Conservation (phyloP, 2,329 filamentous ascomycete genomes). For the Exophiala dermatitidis region DNA sequence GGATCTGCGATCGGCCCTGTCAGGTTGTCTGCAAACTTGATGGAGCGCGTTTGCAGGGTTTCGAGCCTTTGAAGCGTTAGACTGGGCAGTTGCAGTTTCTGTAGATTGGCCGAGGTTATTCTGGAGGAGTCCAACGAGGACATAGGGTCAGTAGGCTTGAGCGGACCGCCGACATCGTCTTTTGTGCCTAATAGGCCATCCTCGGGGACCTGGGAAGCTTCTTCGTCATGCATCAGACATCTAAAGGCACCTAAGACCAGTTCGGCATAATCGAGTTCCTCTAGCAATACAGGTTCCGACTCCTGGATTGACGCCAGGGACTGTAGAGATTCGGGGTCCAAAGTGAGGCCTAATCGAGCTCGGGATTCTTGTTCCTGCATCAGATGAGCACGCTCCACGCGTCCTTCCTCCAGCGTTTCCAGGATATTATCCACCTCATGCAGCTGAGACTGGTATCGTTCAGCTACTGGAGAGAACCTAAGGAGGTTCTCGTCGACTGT, state of each 20-base stretch:
- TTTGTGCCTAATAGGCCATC: background rate
- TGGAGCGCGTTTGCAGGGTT: background rate
- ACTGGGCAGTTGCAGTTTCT: background rate
- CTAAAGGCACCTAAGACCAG: conserved; percentile 1
- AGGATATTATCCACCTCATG: conserved; percentile 6
- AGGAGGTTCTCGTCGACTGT: background rate
- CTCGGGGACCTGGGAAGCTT: background rate
- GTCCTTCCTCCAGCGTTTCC: background rate
- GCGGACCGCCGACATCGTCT: background rate
- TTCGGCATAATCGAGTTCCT: conserved; percentile 7
- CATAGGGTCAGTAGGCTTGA: background rate
- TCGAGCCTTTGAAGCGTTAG: no score
- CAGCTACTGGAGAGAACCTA: background rate
- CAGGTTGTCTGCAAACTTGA: conserved; percentile 1
- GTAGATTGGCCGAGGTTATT: background rate
- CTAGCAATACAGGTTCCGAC: background rate
- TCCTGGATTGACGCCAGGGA: background rate
- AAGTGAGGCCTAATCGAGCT: conserved; percentile 3
- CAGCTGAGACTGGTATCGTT: conserved; percentile 2
- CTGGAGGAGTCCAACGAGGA: background rate
- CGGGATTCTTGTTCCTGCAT: background rate
- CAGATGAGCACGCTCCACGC: background rate
- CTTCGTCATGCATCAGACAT: conserved; percentile 2
- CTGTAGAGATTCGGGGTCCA: conserved; percentile 4
- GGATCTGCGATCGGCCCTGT: background rate